Conservation (phyloP, 1,284 basidiomycete genomes). For the Dichomitus squalens region DNA sequence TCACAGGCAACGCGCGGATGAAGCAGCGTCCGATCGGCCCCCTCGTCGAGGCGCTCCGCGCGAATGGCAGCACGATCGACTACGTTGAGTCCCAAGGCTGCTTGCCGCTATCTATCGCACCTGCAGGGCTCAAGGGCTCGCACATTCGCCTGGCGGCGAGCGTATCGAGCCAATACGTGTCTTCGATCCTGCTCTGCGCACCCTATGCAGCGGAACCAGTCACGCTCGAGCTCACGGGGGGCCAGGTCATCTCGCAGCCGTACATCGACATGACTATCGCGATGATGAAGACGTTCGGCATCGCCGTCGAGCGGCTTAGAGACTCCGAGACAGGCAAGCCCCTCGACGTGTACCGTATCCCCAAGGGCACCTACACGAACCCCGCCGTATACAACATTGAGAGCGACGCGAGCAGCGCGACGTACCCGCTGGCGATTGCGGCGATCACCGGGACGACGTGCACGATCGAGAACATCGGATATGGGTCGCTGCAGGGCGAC, state of each 20-base stretch:
- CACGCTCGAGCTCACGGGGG: conserved; percentile 88
- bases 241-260: conserved; percentile 95
- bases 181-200: conserved; percentile 93
- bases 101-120: conserved; percentile 86
- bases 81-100: conserved; percentile 85
- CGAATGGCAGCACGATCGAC: conserved; percentile 80
- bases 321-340: conserved; percentile 64
- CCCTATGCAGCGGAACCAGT: conserved; percentile 88
- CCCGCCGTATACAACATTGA: conserved; percentile 90
- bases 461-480: conserved; percentile 93
- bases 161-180: conserved; percentile 98
- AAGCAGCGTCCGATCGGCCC: conserved; percentile 96
- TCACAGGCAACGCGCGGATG: conserved; percentile 99
- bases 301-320: conserved; percentile 74
- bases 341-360: conserved; percentile 88
- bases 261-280: conserved; percentile 99
- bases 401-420: conserved; percentile 94
- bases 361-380: conserved; percentile 78
- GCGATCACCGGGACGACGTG: conserved; percentile 95
- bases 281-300: conserved; percentile 96
- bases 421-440: conserved; percentile 96
- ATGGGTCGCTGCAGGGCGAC: conserved; percentile 91
- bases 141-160: conserved; percentile 89
- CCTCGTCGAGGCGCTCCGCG: conserved; percentile 88
- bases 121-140: conserved; percentile 85